Evolutionary conservation across 2,329 filamentous ascomycete genomes (phyloP).

Genomic region (Eutypa lata): DNA sequence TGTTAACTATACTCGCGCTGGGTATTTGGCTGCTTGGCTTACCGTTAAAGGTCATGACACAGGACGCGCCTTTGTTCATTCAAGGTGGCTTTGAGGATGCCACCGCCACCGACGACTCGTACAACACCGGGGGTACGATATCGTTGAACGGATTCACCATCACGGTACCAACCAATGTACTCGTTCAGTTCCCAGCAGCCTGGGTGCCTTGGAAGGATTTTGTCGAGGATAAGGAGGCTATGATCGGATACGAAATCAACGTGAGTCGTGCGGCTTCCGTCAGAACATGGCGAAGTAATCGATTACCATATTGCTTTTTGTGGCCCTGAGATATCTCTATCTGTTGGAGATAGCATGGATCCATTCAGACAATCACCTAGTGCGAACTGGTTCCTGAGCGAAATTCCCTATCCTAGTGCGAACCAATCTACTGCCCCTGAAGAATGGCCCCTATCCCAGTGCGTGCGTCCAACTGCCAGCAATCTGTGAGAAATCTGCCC

Average conservation of each 20-base stretch:
- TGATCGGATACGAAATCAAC: slow-evolving; percentile 33
- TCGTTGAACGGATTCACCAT: slow-evolving; percentile 42
- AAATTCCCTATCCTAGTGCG: too few relatives aligned
- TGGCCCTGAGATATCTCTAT: too few relatives aligned
- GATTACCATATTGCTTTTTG: neutral
- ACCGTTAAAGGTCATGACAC: slow-evolving; percentile 7
- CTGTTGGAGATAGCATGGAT: too few relatives aligned
- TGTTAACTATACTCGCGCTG: slow-evolving; percentile 10
- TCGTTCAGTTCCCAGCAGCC: slow-evolving; percentile 45
- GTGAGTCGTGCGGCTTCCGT: slow-evolving; percentile 16
- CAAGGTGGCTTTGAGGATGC: slow-evolving; percentile 32
- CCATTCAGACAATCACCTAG: too few relatives aligned
- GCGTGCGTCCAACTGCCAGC: too few relatives aligned
- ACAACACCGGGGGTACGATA: slow-evolving; percentile 44
- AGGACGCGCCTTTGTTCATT: slow-evolving; percentile 28
- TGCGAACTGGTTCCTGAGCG: too few relatives aligned
- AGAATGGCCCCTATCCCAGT: slow-evolving; percentile 1
- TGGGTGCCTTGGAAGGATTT: slow-evolving; percentile 42
- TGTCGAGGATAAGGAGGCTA: slow-evolving; percentile 25
- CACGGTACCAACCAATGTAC: slow-evolving; percentile 45
- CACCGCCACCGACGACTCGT: slow-evolving; percentile 28
- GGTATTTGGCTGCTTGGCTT: slow-evolving; percentile 13
- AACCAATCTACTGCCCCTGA: too few relatives aligned
- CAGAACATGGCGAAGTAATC: neutral
- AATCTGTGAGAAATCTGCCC: too few relatives aligned